A percentile compares a stretch with the other conserved stretches of the same genome.
These are phyloP conservation scores for Wickerhamomyces bisporus DNA, from an alignment of 805 yeast genomes.

Conservation along the genomic window DNA sequence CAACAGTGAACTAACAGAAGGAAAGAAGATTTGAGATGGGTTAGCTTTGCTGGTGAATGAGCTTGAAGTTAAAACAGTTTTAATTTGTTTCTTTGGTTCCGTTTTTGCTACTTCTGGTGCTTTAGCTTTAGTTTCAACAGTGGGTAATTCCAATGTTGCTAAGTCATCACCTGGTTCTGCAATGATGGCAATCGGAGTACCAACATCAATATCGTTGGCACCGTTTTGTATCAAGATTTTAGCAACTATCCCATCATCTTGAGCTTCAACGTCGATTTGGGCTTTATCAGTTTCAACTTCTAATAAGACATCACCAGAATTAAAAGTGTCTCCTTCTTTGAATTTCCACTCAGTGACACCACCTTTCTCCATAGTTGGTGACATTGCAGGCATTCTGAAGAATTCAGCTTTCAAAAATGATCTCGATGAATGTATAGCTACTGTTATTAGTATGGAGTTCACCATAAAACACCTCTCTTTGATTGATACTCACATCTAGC, in stretches of 20 bases:
- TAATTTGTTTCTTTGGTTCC: conserved; percentile 10
- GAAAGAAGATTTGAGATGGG: conserved; percentile 61
- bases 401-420: conserved; percentile 28
- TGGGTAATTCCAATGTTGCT: conserved; percentile 54
- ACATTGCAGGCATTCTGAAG: conserved; percentile 97
- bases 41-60: conserved; percentile 42
- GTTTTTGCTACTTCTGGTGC: conserved; percentile 7
- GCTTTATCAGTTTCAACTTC: conserved; percentile 90
- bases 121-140: conserved; percentile 13
- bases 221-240: conserved; percentile 69
- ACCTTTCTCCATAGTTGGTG: conserved; percentile 97
- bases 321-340: conserved; percentile 67
- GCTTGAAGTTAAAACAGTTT: conserved; percentile 15
- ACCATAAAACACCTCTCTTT: too few relatives aligned
- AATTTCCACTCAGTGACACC: conserved; percentile 88
- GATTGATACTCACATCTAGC: conserved; percentile 4
- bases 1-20: conserved; percentile 71
- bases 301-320: conserved; percentile 75
- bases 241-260: conserved; percentile 86
- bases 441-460: neutral
- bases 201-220: conserved; percentile 74
- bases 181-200: conserved; percentile 80
- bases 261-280: conserved; percentile 79
- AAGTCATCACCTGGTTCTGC: conserved; percentile 90
- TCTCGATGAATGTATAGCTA: conserved; percentile 23